Percentiles rank a stretch among this genome's conserved stretches.
Evolutionary conservation across 805 yeast genomes (phyloP).

Genomic region (Priceomyces medius): DNA sequence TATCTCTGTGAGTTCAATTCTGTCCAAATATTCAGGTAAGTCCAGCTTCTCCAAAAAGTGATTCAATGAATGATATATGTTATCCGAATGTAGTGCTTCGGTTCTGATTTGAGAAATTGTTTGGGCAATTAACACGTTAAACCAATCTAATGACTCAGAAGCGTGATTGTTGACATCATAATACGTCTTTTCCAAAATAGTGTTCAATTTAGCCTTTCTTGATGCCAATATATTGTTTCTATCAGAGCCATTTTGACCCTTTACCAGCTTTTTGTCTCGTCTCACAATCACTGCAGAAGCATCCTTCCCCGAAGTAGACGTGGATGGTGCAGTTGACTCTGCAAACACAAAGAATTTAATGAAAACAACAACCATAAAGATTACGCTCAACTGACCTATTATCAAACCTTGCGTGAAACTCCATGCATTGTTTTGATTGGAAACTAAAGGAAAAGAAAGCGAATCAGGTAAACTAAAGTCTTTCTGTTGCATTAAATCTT

Average conservation of each 20-base stretch:
- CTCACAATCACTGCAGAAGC: constrained; percentile 33
- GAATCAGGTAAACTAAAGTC: constrained; percentile 19
- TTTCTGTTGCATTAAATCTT: constrained; percentile 26
- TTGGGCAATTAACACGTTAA: constrained; percentile 90
- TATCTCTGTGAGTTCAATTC: constrained; percentile 76
- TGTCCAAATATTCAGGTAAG: constrained; percentile 78
- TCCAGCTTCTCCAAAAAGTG: constrained; percentile 60
- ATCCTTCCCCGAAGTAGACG: constrained; percentile 22
- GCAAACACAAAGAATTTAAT: constrained; percentile 76
- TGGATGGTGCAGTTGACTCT: constrained; percentile 52
- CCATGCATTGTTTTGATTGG: constrained; percentile 35
- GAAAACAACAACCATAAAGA: constrained; percentile 59
- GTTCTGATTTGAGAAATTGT: constrained; percentile 79
- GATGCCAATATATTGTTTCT: constrained; percentile 12
- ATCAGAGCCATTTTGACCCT: constrained; percentile 15
- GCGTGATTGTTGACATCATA: constrained; percentile 86
- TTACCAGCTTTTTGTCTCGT: constrained; percentile 25
- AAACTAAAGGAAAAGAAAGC: background rate
- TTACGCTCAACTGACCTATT: constrained; percentile 71
- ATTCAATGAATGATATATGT: constrained; percentile 76
- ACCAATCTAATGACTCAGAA: constrained; percentile 95
- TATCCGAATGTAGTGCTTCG: constrained; percentile 86
- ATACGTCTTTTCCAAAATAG: constrained; percentile 86
- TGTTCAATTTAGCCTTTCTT: constrained; percentile 20
- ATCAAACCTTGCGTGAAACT: constrained; percentile 77